A percentile compares a stretch with the other conserved stretches of the same genome.
phyloP scores from a whole-genome alignment of 2,329 filamentous ascomycete species.

The Xylaria multiplex region DNA sequence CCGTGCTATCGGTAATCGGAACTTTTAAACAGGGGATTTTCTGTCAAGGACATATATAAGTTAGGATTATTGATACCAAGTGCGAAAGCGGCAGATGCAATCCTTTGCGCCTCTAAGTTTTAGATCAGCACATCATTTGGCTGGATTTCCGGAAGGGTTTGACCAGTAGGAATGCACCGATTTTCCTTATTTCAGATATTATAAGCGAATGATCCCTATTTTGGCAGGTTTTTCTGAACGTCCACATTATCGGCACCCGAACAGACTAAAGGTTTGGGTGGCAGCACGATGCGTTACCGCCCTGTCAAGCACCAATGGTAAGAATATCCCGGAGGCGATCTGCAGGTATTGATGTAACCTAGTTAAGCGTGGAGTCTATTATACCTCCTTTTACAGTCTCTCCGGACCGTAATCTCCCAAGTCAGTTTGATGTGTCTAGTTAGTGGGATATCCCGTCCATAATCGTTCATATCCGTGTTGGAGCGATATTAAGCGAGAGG shows the following conservation, averaged over 20 bases:
- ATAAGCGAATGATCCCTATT: slow-evolving; percentile 30
- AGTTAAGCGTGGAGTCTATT: slow-evolving; percentile 12
- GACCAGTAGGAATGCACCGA: slow-evolving; percentile 26
- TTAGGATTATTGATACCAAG: background rate
- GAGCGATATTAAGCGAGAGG: background rate
- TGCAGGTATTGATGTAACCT: slow-evolving; percentile 32
- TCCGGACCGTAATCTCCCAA: slow-evolving; percentile 16
- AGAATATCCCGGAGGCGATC: slow-evolving; percentile 33
- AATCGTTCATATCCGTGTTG: slow-evolving; percentile 8
- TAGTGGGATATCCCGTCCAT: slow-evolving; percentile 10
- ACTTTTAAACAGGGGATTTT: background rate
- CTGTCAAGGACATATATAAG: slow-evolving; percentile 5
- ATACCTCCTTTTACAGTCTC: slow-evolving; percentile 22
- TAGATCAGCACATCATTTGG: slow-evolving; percentile 25
- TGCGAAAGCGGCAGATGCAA: slow-evolving; percentile 1
- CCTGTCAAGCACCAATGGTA: slow-evolving; percentile 30
- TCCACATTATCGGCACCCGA: slow-evolving; percentile 31
- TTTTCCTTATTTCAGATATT: slow-evolving; percentile 30
- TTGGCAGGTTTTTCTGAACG: slow-evolving; percentile 19
- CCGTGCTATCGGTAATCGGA: background rate
- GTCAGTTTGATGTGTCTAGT: background rate
- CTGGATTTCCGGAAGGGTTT: slow-evolving; percentile 7
- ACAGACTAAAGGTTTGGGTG: slow-evolving; percentile 28
- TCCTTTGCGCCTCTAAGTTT: slow-evolving; percentile 18
- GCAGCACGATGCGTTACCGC: slow-evolving; percentile 31